Evolutionary conservation across 345 rosid species (phyloP).

Genomic region (Acer saccharum): DNA sequence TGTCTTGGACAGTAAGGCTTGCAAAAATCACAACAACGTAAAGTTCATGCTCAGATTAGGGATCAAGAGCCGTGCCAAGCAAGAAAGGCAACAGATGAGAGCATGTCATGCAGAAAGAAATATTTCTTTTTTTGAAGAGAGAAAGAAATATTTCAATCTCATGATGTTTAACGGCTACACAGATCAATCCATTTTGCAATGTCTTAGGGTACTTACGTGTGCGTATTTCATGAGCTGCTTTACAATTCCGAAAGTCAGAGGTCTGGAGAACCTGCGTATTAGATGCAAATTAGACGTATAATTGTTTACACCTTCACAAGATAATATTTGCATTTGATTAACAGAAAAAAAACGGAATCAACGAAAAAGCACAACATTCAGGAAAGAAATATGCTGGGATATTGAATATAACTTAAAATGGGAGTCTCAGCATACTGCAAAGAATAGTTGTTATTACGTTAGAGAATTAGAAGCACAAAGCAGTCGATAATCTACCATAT

Average conservation of each 20-base stretch:
- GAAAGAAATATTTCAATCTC: neutral
- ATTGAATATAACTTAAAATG: neutral
- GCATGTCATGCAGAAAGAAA: neutral
- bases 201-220: conserved; percentile 18
- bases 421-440: neutral
- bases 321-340: neutral
- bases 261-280: conserved; percentile 22
- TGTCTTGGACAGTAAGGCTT: neutral
- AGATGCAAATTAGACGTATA: conserved; percentile 1
- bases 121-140: no score
- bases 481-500: neutral
- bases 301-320: neutral
- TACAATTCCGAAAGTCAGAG: conserved; percentile 28
- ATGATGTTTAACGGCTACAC: neutral
- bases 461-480: no score
- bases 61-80: neutral
- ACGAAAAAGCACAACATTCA: neutral
- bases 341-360: neutral
- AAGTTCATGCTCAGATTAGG: neutral
- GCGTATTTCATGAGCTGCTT: conserved; percentile 25
- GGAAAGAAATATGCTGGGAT: neutral
- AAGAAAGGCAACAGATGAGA: neutral
- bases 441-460: neutral
- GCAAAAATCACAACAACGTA: neutral
- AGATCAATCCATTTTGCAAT: neutral